Evolutionary conservation across 768 basidiomycete genomes (phyloP).

Genomic region (Lactarius akahatsu): DNA sequence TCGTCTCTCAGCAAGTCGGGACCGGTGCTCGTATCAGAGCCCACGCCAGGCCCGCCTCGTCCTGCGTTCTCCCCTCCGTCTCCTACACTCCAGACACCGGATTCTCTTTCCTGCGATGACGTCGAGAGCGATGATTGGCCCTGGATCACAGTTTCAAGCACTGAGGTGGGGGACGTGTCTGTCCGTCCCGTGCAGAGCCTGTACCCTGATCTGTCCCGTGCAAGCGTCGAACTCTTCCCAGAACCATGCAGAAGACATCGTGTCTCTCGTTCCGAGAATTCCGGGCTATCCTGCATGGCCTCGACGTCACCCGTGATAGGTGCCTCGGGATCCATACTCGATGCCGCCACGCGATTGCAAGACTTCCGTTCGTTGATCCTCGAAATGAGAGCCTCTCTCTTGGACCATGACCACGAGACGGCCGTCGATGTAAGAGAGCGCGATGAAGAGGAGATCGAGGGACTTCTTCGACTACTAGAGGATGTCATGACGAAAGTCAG

Average conservation of each 20-base stretch:
- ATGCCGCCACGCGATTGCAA: conserved; percentile 17
- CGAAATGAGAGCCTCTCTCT: conserved; percentile 15
- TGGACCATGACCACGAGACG: neutral
- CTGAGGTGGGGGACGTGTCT: neutral
- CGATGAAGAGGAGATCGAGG: conserved; percentile 8
- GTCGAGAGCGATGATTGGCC: neutral
- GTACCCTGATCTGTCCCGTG: neutral
- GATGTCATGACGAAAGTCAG: conserved; percentile 20
- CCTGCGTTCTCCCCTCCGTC: neutral
- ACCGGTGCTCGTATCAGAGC: neutral
- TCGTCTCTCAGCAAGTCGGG: conserved; percentile 5
- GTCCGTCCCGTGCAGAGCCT: neutral
- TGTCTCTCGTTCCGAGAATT: neutral
- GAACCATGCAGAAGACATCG: neutral
- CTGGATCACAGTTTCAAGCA: conserved; percentile 1
- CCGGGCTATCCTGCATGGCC: neutral
- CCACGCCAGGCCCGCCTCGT: neutral
- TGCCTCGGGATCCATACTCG: neutral
- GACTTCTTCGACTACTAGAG: conserved; percentile 20
- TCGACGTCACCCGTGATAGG: neutral
- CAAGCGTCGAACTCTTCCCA: neutral
- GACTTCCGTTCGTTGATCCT: conserved; percentile 17
- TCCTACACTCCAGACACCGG: conserved; percentile 1
- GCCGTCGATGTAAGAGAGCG: neutral
- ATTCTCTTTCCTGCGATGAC: neutral